Base-by-base conservation (phyloP, 2,329 filamentous ascomycete species). In the Colletotrichum ledebouriae region DNA sequence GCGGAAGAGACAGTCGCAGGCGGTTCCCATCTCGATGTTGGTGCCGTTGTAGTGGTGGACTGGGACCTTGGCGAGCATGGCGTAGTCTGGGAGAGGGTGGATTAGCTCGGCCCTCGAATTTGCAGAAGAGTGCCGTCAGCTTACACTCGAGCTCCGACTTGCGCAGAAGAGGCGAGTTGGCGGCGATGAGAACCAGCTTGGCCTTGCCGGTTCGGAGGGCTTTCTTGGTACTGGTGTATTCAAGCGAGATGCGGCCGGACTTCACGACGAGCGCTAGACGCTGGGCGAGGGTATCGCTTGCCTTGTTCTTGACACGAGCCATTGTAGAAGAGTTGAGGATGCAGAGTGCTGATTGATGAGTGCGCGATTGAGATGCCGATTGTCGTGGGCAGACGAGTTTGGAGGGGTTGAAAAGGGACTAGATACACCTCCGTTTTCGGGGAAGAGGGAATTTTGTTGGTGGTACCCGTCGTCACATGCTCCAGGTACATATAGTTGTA, bases 1-100 rank as follows among this genome's bases (percentile, higher is more conserved):
- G 22, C 55, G 55, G 55, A 58, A 58, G 22, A 58, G 55, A 22
- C 55, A 22, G 15, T 39, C 39, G 25, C 55, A 58, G 41, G 55
- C 55, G 25, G 41, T 58, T 58, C 55, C 41, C 55, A 58, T 46
- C 55, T 58, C 55, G 41, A 58, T 37, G 15, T 58, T 58, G 39
- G 55, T 58, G 41, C 55, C 55, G 55, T 29, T 20, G 25, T 46
- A 58, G 11, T 58, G 55, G 15, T 58, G 55, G 2, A 58, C 55
- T 4, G 55, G 55, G 15, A 46, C 39, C n/a, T 58, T 46, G 22
- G 20, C 33, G 20, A 58, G 22, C 55, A 58, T 58, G 12, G 55
- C 55, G 25, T 33, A 33, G 39, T 58, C 53, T 57, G 12, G 13
- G 15, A 3, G 12, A 1, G 12, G 53, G 29, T 20, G 41, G 4